Evolutionary conservation across 129 eudicot genomes (phyloP).

Genomic region (Dittrichia graveolens): DNA sequence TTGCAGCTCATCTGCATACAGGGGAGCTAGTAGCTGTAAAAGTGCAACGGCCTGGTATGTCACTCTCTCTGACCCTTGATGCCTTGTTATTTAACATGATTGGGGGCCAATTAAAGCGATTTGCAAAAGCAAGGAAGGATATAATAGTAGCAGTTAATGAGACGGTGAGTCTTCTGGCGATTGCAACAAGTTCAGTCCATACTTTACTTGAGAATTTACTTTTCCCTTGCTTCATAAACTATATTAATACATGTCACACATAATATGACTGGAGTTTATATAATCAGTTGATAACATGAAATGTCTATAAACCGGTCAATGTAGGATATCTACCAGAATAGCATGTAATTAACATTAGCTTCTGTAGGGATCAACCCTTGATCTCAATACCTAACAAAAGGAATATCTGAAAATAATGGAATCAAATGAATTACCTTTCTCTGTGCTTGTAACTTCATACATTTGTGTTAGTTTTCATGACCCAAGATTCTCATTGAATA

Average conservation of each 20-base stretch:
- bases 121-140: conserved; percentile 97
- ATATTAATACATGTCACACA: not conserved
- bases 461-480: conserved; percentile 29
- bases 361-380: not conserved
- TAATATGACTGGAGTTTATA: not conserved
- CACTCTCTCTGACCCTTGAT: conserved; percentile 81
- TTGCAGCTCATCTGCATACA: conserved; percentile 98
- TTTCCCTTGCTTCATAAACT: not conserved
- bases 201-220: not conserved
- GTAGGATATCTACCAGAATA: not conserved
- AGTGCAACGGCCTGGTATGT: conserved; percentile 98
- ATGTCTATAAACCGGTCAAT: not conserved
- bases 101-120: conserved; percentile 94
- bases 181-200: conserved; percentile 16
- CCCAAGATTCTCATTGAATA: conserved; percentile 45
- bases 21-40: conserved; percentile 99
- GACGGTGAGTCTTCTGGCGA: conserved; percentile 59
- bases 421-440: not conserved
- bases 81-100: conserved; percentile 91
- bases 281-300: not conserved
- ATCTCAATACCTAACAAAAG: not conserved
- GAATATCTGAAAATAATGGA: not conserved
- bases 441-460: conserved; percentile 4
- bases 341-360: not conserved
- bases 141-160: conserved; percentile 94